Evolutionary conservation across 2,329 filamentous ascomycete genomes (phyloP).

Genomic region (Penicillium vulpinum): DNA sequence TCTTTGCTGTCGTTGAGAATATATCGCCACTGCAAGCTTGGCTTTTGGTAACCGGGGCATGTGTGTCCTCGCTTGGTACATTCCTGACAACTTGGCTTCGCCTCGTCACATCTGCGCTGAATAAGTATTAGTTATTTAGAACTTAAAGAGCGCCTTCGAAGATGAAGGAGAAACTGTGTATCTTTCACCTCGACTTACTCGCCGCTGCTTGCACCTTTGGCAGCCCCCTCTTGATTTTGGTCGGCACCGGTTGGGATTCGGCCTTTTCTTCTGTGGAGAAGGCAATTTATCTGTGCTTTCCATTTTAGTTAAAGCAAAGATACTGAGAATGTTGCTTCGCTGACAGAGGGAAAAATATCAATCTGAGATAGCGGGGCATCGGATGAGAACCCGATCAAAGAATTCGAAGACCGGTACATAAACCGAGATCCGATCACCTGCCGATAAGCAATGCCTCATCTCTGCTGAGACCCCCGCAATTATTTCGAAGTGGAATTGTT

Average conservation of each 20-base stretch:
- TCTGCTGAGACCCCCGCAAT: neutral
- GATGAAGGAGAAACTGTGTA: constrained; percentile 5
- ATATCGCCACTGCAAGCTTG: constrained; percentile 24
- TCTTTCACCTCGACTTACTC: constrained; percentile 25
- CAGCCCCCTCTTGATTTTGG: constrained; percentile 27
- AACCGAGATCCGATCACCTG: constrained; percentile 12
- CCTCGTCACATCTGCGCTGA: constrained; percentile 27
- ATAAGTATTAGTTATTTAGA: neutral
- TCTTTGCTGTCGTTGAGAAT: constrained; percentile 17
- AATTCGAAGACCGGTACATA: neutral
- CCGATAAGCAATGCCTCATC: neutral
- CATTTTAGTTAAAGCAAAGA: neutral
- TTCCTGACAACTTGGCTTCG: constrained; percentile 25
- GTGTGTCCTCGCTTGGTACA: constrained; percentile 19
- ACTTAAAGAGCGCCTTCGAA: neutral
- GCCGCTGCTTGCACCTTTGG: constrained; percentile 25
- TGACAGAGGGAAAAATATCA: neutral
- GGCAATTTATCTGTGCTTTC: neutral
- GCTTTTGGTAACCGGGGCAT: constrained; percentile 24
- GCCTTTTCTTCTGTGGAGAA: constrained; percentile 16
- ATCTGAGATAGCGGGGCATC: neutral
- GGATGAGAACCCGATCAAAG: constrained; percentile 5
- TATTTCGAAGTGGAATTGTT: neutral
- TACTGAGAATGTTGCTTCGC: neutral
- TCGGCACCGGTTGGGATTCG: constrained; percentile 25